phyloP scores from a whole-genome alignment of 2,329 filamentous ascomycete species.

The Arthrobotrys sinensis region DNA sequence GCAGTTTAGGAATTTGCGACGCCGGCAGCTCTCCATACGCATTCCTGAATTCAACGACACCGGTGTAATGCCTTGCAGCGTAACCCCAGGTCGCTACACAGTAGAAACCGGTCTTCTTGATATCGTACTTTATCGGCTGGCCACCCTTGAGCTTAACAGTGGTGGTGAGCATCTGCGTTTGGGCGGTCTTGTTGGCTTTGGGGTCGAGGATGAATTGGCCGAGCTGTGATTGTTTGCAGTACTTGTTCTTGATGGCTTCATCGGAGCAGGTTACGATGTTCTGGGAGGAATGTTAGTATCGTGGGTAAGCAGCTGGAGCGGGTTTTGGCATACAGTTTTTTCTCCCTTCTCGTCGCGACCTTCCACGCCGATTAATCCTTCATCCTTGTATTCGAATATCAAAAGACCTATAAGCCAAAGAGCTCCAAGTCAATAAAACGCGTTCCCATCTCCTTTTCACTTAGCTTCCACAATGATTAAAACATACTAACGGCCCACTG shows the following conservation, averaged over 20 bases:
- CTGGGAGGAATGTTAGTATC: slow-evolving; percentile 68
- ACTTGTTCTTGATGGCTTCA: slow-evolving; percentile 76
- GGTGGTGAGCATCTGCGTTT: slow-evolving; percentile 81
- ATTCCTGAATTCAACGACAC: slow-evolving; percentile 91
- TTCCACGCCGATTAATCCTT: slow-evolving; percentile 70
- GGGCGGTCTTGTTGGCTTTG: slow-evolving; percentile 81
- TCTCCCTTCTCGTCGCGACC: slow-evolving; percentile 32
- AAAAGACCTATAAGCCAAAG: slow-evolving; percentile 71
- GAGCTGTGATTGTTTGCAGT: slow-evolving; percentile 83
- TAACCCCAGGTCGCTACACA: slow-evolving; percentile 86
- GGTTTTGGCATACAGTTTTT: slow-evolving; percentile 24
- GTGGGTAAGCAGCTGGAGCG: slow-evolving; percentile 60
- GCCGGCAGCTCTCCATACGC: slow-evolving; percentile 96
- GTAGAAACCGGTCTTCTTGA: slow-evolving; percentile 95
- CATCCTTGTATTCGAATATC: slow-evolving; percentile 95
- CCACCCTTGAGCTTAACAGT: slow-evolving; percentile 86
- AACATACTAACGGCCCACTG: slow-evolving; percentile 73
- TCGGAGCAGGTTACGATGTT: slow-evolving; percentile 79
- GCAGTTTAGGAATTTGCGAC: slow-evolving; percentile 95
- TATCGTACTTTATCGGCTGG: slow-evolving; percentile 80
- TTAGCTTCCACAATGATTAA: not conserved
- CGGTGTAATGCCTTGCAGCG: slow-evolving; percentile 77
- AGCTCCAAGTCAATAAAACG: slow-evolving; percentile 73
- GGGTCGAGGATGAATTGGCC: slow-evolving; percentile 86
- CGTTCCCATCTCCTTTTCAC: slow-evolving; percentile 68